phyloP scores from a whole-genome alignment of 805 yeast species.

The Kazachstania bromeliacearum region DNA sequence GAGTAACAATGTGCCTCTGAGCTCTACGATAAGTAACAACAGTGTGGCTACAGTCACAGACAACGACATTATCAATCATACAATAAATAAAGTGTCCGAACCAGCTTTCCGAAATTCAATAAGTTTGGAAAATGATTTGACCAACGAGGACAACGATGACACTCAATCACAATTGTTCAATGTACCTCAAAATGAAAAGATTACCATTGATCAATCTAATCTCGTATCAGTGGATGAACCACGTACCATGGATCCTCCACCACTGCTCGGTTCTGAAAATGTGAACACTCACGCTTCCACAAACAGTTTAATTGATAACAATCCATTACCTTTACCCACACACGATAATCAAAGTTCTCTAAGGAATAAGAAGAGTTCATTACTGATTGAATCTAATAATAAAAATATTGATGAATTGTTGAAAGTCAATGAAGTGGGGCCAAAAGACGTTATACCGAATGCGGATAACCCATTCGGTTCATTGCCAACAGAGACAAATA shows the following conservation, averaged over 20 bases:
- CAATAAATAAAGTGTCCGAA: not conserved
- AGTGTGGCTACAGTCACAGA: not conserved
- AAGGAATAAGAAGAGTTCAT: conserved; percentile 31
- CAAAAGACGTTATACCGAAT: not conserved
- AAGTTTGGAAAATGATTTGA: not conserved
- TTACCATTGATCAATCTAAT: not conserved
- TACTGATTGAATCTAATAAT: conserved; percentile 19
- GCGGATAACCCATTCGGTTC: not conserved
- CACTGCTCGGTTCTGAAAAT: not conserved
- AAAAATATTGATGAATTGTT: not conserved
- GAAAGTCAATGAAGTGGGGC: not conserved
- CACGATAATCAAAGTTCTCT: conserved; percentile 24
- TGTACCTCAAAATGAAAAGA: not conserved
- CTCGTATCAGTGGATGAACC: no score
- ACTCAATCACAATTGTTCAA: not conserved
- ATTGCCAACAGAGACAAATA: no score
- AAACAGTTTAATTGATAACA: conserved; percentile 15
- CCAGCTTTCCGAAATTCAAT: conserved; percentile 2
- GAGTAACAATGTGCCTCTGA: conserved; percentile 9
- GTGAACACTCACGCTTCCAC: not conserved
- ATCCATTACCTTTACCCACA: conserved; percentile 22
- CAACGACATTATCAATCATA: not conserved
- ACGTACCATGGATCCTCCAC: no score
- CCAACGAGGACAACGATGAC: no score
- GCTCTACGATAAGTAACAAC: not conserved